A percentile compares a stretch with the other conserved stretches of the same genome.
These are phyloP conservation scores for Trypanosoma avium DNA, from an alignment of 208 protist genomes.

Conservation along the genomic window DNA sequence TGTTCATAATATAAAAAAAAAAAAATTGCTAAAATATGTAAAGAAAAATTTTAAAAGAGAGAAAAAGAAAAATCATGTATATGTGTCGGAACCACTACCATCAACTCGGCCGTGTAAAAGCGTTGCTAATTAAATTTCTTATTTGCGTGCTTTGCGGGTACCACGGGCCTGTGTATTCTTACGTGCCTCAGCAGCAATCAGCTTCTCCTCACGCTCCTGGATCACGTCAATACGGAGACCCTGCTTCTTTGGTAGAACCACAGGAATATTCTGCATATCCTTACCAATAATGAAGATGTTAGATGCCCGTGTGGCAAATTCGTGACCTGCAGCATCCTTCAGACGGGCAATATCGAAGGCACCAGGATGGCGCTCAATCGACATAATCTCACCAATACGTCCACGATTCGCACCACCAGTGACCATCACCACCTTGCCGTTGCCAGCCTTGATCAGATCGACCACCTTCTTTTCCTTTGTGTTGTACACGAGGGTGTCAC, in stretches of 20 bases:
- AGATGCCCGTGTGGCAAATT: conserved; percentile 97
- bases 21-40: conserved; percentile 6
- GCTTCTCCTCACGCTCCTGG: conserved; percentile 85
- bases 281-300: conserved; percentile 99
- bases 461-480: conserved; percentile 94
- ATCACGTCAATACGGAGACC: conserved; percentile 93
- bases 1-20: conserved; percentile 1
- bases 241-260: conserved; percentile 96
- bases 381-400: conserved; percentile 97
- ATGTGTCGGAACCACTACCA: conserved; percentile 4
- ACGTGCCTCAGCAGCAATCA: conserved; percentile 74
- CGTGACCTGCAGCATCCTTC: conserved; percentile 87
- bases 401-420: conserved; percentile 98
- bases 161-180: conserved; percentile 43
- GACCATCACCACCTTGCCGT: conserved; percentile 96
- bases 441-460: conserved; percentile 89
- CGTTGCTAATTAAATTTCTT: too few species aligned
- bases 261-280: conserved; percentile 77
- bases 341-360: conserved; percentile 98
- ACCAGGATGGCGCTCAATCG: conserved; percentile 94
- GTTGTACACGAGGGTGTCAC: conserved; percentile 98
- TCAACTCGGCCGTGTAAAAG: too few species aligned
- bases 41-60: too few species aligned
- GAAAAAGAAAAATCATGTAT: too few species aligned
- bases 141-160: conserved; percentile 64